These are phyloP conservation scores for Sutorius australiensis DNA, from an alignment of 768 basidiomycete species.

Conservation along the genomic window DNA sequence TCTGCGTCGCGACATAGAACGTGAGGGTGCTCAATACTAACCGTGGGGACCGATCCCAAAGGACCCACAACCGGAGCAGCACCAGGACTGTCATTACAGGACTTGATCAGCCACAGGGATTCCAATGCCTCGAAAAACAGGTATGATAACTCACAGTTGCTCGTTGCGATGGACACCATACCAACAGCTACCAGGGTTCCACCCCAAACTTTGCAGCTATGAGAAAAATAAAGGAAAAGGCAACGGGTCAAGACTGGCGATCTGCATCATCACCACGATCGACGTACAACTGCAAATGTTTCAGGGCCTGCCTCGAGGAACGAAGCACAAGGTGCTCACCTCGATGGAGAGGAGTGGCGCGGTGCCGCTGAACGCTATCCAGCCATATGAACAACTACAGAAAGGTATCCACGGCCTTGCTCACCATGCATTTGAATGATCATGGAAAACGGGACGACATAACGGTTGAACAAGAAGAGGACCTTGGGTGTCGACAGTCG, in stretches of 20 bases:
- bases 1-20: slow-evolving; percentile 31
- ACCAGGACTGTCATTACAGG: slow-evolving; percentile 31
- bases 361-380: slow-evolving; percentile 24
- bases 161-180: slow-evolving; percentile 33
- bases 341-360: neutral
- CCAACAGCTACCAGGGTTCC: slow-evolving; percentile 27
- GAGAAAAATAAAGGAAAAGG: neutral
- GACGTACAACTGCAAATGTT: slow-evolving; percentile 17
- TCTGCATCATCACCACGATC: neutral
- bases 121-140: neutral
- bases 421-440: slow-evolving; percentile 30
- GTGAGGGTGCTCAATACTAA: slow-evolving; percentile 29
- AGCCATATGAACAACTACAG: neutral
- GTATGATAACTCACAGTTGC: slow-evolving; percentile 31
- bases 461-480: slow-evolving; percentile 35
- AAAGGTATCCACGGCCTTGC: neutral
- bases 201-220: slow-evolving; percentile 27
- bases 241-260: neutral
- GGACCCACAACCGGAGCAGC: slow-evolving; percentile 38
- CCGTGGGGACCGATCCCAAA: slow-evolving; percentile 30
- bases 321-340: neutral
- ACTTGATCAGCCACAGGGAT: slow-evolving; percentile 5
- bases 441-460: slow-evolving; percentile 31
- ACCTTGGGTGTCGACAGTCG: slow-evolving; percentile 26
- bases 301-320: too few relatives aligned